Percentiles rank a stretch among this genome's conserved stretches.
phyloP scores from a whole-genome alignment of 345 rosid species.

The Salix exigua region DNA sequence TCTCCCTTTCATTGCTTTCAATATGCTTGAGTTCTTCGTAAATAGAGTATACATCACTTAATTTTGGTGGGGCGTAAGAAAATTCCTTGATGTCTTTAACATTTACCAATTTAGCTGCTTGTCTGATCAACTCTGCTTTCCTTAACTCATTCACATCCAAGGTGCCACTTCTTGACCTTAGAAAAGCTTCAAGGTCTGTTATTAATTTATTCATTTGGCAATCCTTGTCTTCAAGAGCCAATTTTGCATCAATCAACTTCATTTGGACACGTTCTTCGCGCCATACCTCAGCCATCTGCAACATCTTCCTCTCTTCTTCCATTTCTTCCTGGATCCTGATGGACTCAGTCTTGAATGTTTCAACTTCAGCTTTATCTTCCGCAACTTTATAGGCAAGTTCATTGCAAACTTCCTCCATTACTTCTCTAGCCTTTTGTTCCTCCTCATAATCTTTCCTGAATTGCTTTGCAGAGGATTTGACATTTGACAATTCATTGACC shows the following conservation, averaged over 20 bases:
- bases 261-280: slow-evolving; percentile 47
- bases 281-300: slow-evolving; percentile 45
- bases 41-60: slow-evolving; percentile 10
- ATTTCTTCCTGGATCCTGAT: slow-evolving; percentile 23
- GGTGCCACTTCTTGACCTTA: background rate
- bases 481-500: slow-evolving; percentile 7
- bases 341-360: slow-evolving; percentile 25
- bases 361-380: slow-evolving; percentile 34
- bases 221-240: slow-evolving; percentile 12
- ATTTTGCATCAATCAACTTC: slow-evolving; percentile 23
- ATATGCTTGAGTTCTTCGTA: slow-evolving; percentile 1
- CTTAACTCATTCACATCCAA: slow-evolving; percentile 1
- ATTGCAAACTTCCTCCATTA: slow-evolving; percentile 27
- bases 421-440: slow-evolving; percentile 16
- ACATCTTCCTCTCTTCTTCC: slow-evolving; percentile 44
- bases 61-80: background rate
- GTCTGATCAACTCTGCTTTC: background rate
- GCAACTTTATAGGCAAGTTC: slow-evolving; percentile 17
- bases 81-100: slow-evolving; percentile 9
- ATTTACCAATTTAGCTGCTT: slow-evolving; percentile 4
- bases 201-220: slow-evolving; percentile 15
- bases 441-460: slow-evolving; percentile 18
- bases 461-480: slow-evolving; percentile 12
- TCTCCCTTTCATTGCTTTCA: background rate
- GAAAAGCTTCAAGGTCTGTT: slow-evolving; percentile 7